A percentile compares a stretch with the other conserved stretches of the same genome.
These are phyloP conservation scores for Oryza longistaminata DNA, from an alignment of 176 grass and related monocot genomes.

Conservation along the genomic window DNA sequence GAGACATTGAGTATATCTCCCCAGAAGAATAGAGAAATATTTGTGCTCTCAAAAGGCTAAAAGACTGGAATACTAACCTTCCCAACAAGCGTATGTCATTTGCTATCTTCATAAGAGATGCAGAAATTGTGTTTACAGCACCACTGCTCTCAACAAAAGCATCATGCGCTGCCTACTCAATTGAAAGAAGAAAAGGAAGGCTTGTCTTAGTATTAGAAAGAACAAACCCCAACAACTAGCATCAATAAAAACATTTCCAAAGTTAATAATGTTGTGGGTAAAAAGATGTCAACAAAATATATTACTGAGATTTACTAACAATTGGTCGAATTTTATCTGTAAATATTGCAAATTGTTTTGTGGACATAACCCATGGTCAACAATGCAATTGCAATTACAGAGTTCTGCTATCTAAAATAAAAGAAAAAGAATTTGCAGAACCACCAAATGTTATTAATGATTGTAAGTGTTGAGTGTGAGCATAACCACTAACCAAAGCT, in stretches of 20 bases:
- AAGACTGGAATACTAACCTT: conserved; percentile 54
- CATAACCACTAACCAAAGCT: conserved; percentile 79
- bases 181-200: neutral
- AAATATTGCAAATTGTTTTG: neutral
- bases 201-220: conserved; percentile 3
- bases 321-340: neutral
- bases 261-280: neutral
- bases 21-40: conserved; percentile 8
- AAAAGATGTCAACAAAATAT: neutral
- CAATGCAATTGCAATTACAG: conserved; percentile 9
- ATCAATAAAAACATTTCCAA: neutral
- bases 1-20: neutral
- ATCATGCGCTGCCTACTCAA: conserved; percentile 86
- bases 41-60: neutral
- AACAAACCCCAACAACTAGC: conserved; percentile 1
- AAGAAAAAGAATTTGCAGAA: neutral
- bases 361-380: neutral
- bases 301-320: conserved; percentile 11
- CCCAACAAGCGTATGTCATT: conserved; percentile 95
- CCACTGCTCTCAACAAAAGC: conserved; percentile 98
- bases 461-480: conserved; percentile 13
- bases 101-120: conserved; percentile 98
- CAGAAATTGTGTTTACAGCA: conserved; percentile 81
- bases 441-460: neutral
- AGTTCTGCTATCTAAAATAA: neutral